Evolutionary conservation across 2,329 filamentous ascomycete species (phyloP).

Genomic region (Xylariales sp.): DNA sequence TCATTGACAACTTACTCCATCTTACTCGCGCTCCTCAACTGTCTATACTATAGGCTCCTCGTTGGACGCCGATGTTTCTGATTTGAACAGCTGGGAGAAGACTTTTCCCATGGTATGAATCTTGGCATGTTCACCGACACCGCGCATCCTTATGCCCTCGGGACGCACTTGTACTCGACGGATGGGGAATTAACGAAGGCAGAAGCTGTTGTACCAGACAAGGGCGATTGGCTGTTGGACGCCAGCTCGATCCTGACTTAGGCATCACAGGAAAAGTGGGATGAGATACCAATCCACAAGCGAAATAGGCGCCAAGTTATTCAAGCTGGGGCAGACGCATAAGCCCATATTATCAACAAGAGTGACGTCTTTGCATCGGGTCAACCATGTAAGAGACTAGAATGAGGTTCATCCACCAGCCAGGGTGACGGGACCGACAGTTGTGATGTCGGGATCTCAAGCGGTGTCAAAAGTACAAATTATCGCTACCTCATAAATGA

Average conservation of each 20-base stretch:
- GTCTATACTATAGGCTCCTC: no score
- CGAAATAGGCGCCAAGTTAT: conserved; percentile 22
- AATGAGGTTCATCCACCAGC: conserved; percentile 22
- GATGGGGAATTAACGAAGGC: conserved; percentile 20
- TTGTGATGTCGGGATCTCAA: conserved; percentile 23
- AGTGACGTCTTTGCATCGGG: conserved; percentile 22
- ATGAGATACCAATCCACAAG: conserved; percentile 22
- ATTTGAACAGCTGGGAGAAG: no score
- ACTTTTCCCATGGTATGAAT: no score
- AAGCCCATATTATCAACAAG: conserved; percentile 24
- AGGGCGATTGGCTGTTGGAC: conserved; percentile 27
- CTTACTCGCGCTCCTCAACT: no score
- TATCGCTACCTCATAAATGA: conserved; percentile 27
- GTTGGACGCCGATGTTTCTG: no score
- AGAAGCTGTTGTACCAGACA: conserved; percentile 26
- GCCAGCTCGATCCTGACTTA: conserved; percentile 23
- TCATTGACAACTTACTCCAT: no score
- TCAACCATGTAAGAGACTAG: conserved; percentile 23
- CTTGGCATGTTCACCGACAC: conserved; percentile 25
- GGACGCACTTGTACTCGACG: conserved; percentile 22
- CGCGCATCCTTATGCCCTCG: conserved; percentile 28
- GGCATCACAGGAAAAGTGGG: conserved; percentile 25
- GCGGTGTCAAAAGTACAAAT: conserved; percentile 23
- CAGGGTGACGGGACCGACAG: conserved; percentile 16
- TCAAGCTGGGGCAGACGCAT: conserved; percentile 25